Base-by-base conservation (phyloP, 768 basidiomycete genomes). In the Trametes gibbosa region DNA sequence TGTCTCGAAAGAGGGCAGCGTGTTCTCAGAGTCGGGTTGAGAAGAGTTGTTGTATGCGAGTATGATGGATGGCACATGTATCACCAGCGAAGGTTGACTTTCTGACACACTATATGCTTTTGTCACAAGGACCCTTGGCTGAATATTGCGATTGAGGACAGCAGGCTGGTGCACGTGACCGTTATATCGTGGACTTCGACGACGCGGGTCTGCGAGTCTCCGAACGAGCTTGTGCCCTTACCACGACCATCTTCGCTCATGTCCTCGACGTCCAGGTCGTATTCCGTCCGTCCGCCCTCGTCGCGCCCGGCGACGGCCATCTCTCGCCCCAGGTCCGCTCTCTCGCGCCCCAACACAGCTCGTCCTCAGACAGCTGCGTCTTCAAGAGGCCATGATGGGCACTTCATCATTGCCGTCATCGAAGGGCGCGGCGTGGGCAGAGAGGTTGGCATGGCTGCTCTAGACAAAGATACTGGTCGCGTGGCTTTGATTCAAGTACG, bases 401-500 rank as follows among this genome's bases (percentile, higher is more conserved):
- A 75, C 56, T 86, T 84, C 67, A 74, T 90, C 3, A 76, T 90
- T 25, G 85, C 90, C 2, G 71, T 92, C 19, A 73, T 92, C 25
- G 90, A 93, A 72, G 88, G 89, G 12, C 77, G 90, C 24, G 90
- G 90, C 0, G 77, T 92, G 27, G 87, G 87, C 0, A 77, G 89
- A 53, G 94, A 96, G 69, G 84, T 96, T 9, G 95, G 95, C 2
- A 84, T 97, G 32, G 93, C 92, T 0, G 89, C 90, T 0, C 78
- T 94, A n/a, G 86, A 95, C 58, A 83, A 79, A 56, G 87, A 90
- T 32, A 91, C 87, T 0, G 92, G 88, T 0, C 79, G 82, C 25
- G 87, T 89, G 19, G 78, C 84, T 69, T 75, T 95, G 16, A 84
- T 92, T 17, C 93, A 96, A 80, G 92, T 88, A 48, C 39, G 21